phyloP scores from a whole-genome alignment of 257 asterid genomes.

The Asclepias syriaca region DNA sequence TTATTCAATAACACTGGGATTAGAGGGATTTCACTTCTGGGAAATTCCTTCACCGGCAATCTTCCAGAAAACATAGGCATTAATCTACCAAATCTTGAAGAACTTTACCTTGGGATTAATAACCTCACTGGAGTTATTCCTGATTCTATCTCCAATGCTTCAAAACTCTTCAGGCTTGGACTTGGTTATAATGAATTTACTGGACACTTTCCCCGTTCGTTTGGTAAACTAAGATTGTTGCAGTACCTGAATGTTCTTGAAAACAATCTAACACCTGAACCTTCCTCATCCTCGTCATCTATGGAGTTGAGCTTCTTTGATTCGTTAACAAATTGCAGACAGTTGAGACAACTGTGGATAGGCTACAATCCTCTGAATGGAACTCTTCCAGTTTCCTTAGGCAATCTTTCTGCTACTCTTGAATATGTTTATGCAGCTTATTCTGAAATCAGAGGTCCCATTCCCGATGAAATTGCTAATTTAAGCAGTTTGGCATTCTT shows the following conservation, averaged over 20 bases:
- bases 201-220: slow-evolving; percentile 31
- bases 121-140: slow-evolving; percentile 23
- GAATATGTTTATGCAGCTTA: slow-evolving; percentile 3
- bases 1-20: slow-evolving; percentile 15
- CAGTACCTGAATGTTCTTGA: slow-evolving; percentile 21
- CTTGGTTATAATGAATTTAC: slow-evolving; percentile 20
- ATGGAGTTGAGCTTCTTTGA: slow-evolving; percentile 16
- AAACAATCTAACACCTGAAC: slow-evolving; percentile 26
- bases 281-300: not conserved
- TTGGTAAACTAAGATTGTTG: slow-evolving; percentile 28
- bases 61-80: slow-evolving; percentile 26
- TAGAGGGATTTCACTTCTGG: slow-evolving; percentile 17
- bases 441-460: slow-evolving; percentile 19
- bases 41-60: slow-evolving; percentile 17
- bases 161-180: slow-evolving; percentile 19
- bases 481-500: slow-evolving; percentile 21
- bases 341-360: slow-evolving; percentile 13
- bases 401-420: slow-evolving; percentile 29
- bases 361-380: slow-evolving; percentile 26
- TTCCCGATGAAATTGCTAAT: slow-evolving; percentile 34
- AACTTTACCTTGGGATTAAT: slow-evolving; percentile 16
- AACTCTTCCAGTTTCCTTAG: slow-evolving; percentile 26
- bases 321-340: slow-evolving; percentile 23
- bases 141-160: slow-evolving; percentile 25
- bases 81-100: slow-evolving; percentile 17